Conservation (phyloP, 805 yeast genomes). For the Kodamaea restingae region DNA sequence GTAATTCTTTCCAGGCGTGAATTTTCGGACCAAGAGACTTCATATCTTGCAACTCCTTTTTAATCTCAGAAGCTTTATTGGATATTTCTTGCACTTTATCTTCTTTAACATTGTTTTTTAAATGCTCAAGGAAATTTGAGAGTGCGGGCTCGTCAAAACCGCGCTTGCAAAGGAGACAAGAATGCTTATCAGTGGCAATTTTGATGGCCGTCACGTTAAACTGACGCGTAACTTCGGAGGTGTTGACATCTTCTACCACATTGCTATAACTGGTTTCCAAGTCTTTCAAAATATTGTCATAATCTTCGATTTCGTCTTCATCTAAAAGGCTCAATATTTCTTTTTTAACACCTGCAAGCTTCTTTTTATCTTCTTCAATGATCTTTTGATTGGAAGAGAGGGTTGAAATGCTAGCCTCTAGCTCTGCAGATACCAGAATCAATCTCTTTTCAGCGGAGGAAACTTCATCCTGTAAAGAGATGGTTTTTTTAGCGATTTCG, state of each 20-base stretch:
- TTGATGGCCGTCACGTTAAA: slow-evolving; percentile 69
- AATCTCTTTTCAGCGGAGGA: neutral
- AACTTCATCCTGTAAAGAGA: slow-evolving; percentile 2
- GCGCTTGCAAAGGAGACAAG: slow-evolving; percentile 73
- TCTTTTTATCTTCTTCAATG: slow-evolving; percentile 5
- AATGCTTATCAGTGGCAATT: slow-evolving; percentile 50
- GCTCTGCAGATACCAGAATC: slow-evolving; percentile 5
- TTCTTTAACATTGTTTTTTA: slow-evolving; percentile 26
- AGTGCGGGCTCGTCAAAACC: slow-evolving; percentile 47
- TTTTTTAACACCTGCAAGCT: slow-evolving; percentile 6
- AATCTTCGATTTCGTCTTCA: slow-evolving; percentile 44
- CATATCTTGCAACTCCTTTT: slow-evolving; percentile 28
- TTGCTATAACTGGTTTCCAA: slow-evolving; percentile 60
- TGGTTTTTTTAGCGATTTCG: slow-evolving; percentile 1
- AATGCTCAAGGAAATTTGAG: slow-evolving; percentile 23
- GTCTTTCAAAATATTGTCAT: slow-evolving; percentile 47
- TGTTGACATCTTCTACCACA: slow-evolving; percentile 62
- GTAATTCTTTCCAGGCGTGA: slow-evolving; percentile 22
- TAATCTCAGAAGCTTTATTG: slow-evolving; percentile 27
- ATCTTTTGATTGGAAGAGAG: slow-evolving; percentile 3
- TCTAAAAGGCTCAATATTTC: slow-evolving; percentile 24
- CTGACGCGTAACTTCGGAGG: slow-evolving; percentile 62
- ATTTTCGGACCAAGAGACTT: slow-evolving; percentile 30
- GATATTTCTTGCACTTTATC: slow-evolving; percentile 26
- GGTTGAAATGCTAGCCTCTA: slow-evolving; percentile 4